Percentiles rank a stretch among this genome's conserved stretches.
These are phyloP conservation scores for Globisporangium yorkense DNA, from an alignment of 352 stramenopile species.

Conservation along the genomic window DNA sequence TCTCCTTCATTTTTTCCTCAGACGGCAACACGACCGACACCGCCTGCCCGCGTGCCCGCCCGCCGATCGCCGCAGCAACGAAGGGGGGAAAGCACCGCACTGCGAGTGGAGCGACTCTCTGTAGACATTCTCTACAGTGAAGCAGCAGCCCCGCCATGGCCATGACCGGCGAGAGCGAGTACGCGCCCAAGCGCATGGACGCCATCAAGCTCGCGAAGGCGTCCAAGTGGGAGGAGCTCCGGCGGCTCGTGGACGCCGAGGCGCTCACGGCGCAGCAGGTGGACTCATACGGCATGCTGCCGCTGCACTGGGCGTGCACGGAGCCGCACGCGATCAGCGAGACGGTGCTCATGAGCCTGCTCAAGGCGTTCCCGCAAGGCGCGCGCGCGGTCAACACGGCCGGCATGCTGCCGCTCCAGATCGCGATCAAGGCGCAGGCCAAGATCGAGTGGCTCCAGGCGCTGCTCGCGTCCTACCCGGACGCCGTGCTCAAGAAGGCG, in stretches of 20 bases:
- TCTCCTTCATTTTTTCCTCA: too few species aligned
- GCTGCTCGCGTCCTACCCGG: slow-evolving; percentile 73
- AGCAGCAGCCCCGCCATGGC: background rate
- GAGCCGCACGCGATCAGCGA: slow-evolving; percentile 75
- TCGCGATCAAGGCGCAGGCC: slow-evolving; percentile 82
- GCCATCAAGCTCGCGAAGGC: slow-evolving; percentile 81
- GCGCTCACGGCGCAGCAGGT: slow-evolving; percentile 60
- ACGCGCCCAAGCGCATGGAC: slow-evolving; percentile 61
- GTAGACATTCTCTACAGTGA: too few species aligned
- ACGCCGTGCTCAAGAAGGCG: slow-evolving; percentile 74
- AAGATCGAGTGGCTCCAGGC: slow-evolving; percentile 86
- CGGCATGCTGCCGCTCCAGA: slow-evolving; percentile 84
- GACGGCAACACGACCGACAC: too few species aligned
- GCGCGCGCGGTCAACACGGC: slow-evolving; percentile 66
- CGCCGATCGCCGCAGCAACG: too few species aligned
- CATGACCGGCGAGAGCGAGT: slow-evolving; percentile 14
- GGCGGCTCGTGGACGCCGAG: slow-evolving; percentile 66
- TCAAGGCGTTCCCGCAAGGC: slow-evolving; percentile 73
- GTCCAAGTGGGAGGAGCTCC: slow-evolving; percentile 77
- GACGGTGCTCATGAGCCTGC: slow-evolving; percentile 59
- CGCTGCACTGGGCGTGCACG: slow-evolving; percentile 84
- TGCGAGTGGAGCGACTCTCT: too few species aligned
- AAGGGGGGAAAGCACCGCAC: too few species aligned
- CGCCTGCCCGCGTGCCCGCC: too few species aligned
- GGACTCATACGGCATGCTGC: slow-evolving; percentile 86